Base-by-base conservation (phyloP, 495 filamentous ascomycete species). In the Terfezia claveryi region DNA sequence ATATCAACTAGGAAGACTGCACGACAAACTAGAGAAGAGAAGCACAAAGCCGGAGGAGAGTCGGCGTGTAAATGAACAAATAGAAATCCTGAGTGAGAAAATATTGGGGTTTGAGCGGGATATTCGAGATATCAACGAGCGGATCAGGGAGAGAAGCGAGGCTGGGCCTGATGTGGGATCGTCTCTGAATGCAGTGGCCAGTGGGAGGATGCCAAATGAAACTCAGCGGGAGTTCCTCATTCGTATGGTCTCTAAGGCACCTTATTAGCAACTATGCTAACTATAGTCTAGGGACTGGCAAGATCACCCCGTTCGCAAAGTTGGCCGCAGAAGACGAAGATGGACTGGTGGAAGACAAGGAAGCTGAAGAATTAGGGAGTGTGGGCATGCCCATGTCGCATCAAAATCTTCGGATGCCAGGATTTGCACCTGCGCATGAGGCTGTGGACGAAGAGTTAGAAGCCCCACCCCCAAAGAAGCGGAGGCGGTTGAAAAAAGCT, bases 271-370 rank as follows among this genome's bases (percentile, higher is more conserved):
- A 23, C 6, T 51, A 27, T 32, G 27, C 38, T 56, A 23, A 54
- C 38, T 27, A 23, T 10, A 52, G 9, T 53, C 5, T 51, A 64
- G 61, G 61, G 7, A 98, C 89, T 0, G 91, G 91, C 53, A 94
- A 96, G 67, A 98, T 98, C 60, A 98, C 91, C 0, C 91, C 91
- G 0, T 96, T 98, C 56, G 81, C 87, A 2, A 80, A 79, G 53
- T 12, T 23, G 27, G 11, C 50, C 4, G 73, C 76, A 57, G 78
- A 82, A 57, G 69, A 76, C 51, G 72, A 73, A 32, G 72, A 69
- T 23, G 74, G 76, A 23, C 73, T 68, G n/a, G 36, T 32, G 36
- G 56, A 41, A 10, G 60, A 68, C 20, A 55, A 64, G n/a, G 66
- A 63, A 10, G 59, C 63, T 14, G 27, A 32, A 32, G 7, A 2